phyloP scores from a whole-genome alignment of 2,329 filamentous ascomycete species.

The Scleromitrula shiraiana region DNA sequence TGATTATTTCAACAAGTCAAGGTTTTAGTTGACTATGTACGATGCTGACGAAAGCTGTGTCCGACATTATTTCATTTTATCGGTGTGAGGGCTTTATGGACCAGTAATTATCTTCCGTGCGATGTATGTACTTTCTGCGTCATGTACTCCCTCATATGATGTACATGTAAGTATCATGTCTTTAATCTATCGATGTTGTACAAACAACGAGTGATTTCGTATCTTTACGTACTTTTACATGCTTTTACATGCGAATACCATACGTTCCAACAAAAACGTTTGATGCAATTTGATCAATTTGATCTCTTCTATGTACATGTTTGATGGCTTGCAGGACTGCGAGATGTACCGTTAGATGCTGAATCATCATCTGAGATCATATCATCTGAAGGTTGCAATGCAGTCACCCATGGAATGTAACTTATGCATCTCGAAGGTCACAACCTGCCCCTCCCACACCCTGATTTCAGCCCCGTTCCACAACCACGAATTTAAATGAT shows the following conservation, averaged over 20 bases:
- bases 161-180: neutral
- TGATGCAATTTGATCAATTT: too few species aligned
- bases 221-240: conserved; percentile 1
- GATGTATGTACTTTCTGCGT: too few species aligned
- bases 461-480: conserved; percentile 9
- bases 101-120: neutral
- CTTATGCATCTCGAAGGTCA: conserved; percentile 3
- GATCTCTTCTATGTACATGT: too few species aligned
- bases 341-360: conserved; percentile 9
- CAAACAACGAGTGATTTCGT: too few species aligned
- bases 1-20: neutral
- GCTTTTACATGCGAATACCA: too few species aligned
- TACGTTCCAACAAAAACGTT: too few species aligned
- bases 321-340: conserved; percentile 2
- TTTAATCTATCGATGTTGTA: neutral
- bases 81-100: neutral
- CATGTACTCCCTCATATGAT: neutral
- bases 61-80: neutral
- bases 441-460: neutral
- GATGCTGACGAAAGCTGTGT: neutral
- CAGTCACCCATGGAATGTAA: conserved; percentile 2
- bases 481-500: conserved; percentile 15
- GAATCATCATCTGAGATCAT: too few species aligned
- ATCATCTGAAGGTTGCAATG: too few species aligned
- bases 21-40: neutral